Conservation (phyloP, 2,329 filamentous ascomycete genomes). For the Colletotrichum shisoi region DNA sequence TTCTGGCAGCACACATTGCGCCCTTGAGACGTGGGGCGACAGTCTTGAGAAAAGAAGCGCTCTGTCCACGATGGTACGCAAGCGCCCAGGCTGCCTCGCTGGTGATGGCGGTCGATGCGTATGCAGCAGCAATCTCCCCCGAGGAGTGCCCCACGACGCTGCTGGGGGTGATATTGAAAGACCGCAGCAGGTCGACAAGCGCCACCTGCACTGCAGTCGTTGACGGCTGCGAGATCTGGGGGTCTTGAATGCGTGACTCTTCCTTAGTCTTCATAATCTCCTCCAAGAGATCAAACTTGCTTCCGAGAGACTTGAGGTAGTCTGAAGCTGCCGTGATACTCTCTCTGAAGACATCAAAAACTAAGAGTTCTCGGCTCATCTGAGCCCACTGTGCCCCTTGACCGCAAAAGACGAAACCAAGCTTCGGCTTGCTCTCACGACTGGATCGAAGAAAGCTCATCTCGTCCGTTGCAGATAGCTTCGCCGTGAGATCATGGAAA, state of each 20-base stretch:
- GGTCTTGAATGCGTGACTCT: constrained; percentile 46
- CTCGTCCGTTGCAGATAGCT: constrained; percentile 43
- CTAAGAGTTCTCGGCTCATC: constrained; percentile 55
- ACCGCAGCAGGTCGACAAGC: constrained; percentile 51
- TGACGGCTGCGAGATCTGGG: constrained; percentile 53
- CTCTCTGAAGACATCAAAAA: constrained; percentile 53
- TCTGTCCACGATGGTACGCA: constrained; percentile 53
- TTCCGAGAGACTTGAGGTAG: constrained; percentile 47
- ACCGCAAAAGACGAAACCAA: constrained; percentile 56
- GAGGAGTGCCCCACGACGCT: constrained; percentile 57
- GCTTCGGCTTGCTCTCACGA: constrained; percentile 43
- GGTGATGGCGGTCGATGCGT: constrained; percentile 50
- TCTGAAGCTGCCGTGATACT: constrained; percentile 49
- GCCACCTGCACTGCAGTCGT: constrained; percentile 55
- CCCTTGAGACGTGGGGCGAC: constrained; percentile 47
- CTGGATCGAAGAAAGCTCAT: constrained; percentile 42
- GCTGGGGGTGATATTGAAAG: constrained; percentile 47
- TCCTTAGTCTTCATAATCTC: constrained; percentile 48
- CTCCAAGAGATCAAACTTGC: constrained; percentile 48
- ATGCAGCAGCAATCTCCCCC: constrained; percentile 58
- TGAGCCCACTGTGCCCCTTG: constrained; percentile 55
- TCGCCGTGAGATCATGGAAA: constrained; percentile 46
- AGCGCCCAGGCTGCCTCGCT: constrained; percentile 52
- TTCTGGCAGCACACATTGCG: constrained; percentile 54
- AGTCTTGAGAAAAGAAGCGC: constrained; percentile 45